Conservation (phyloP, 2,329 filamentous ascomycete genomes). For the Penicillium sumatraense region DNA sequence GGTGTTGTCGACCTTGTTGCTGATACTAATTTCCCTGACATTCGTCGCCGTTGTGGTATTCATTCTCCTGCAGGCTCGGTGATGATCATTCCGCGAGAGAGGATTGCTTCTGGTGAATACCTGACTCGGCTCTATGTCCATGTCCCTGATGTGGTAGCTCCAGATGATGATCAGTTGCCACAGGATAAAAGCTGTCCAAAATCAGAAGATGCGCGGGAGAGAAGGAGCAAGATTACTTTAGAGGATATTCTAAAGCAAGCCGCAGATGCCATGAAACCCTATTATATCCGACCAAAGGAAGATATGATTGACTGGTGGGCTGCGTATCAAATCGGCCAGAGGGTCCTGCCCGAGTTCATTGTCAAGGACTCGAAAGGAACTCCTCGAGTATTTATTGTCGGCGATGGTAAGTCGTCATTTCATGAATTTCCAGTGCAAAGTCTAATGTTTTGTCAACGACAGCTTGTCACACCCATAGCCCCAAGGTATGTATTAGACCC, state of each 20-base stretch:
- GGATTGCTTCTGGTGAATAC: constrained; percentile 37
- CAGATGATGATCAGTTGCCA: constrained; percentile 10
- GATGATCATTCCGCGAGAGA: constrained; percentile 76
- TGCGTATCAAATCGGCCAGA: constrained; percentile 76
- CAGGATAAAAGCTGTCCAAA: constrained; percentile 59
- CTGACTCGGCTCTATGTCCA: constrained; percentile 50
- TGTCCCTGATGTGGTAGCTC: constrained; percentile 25
- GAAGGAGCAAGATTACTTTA: constrained; percentile 65
- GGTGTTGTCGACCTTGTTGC: constrained; percentile 76
- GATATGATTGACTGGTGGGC: constrained; percentile 74
- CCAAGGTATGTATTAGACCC: constrained; percentile 52
- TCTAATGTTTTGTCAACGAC: background rate
- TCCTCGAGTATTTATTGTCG: constrained; percentile 62
- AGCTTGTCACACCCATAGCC: constrained; percentile 77
- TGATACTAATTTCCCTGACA: constrained; percentile 75
- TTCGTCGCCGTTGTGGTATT: constrained; percentile 78
- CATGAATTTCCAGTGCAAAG: too few relatives aligned
- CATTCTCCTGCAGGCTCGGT: constrained; percentile 75
- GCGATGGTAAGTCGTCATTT: constrained; percentile 61
- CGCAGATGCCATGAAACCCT: constrained; percentile 68
- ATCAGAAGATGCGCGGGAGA: constrained; percentile 64
- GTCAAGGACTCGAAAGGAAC: constrained; percentile 64
- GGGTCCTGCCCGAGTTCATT: constrained; percentile 52
- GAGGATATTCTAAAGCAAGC: constrained; percentile 67
- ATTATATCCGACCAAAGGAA: constrained; percentile 63